A percentile compares a stretch with the other conserved stretches of the same genome.
Conservation (phyloP, 441 rosid genomes). For the Manihot esculenta region DNA sequence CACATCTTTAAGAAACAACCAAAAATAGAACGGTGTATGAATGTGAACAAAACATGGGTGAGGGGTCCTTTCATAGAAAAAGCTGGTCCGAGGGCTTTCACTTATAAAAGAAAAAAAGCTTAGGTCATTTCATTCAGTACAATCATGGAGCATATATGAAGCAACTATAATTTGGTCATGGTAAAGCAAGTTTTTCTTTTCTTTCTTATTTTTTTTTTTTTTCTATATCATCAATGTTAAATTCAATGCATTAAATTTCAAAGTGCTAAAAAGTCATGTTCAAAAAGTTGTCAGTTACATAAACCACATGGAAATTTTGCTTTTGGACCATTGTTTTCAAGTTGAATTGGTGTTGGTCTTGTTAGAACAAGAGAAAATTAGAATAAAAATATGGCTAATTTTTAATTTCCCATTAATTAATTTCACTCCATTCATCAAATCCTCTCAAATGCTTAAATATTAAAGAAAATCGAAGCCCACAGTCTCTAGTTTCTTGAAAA, state of each 20-base stretch:
- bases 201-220: too few species aligned
- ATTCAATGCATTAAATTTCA: too few species aligned
- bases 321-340: background rate
- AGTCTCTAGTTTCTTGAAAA: too few species aligned
- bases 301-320: background rate
- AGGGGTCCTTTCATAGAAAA: background rate
- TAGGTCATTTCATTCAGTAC: background rate
- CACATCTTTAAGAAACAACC: background rate
- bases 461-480: too few species aligned
- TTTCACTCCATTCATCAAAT: too few species aligned
- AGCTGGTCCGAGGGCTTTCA: background rate
- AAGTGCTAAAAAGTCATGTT: too few species aligned
- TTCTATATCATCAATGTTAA: too few species aligned
- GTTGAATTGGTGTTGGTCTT: background rate
- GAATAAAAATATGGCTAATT: background rate
- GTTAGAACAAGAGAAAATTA: background rate
- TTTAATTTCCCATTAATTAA: background rate
- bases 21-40: background rate
- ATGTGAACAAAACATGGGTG: background rate
- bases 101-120: background rate
- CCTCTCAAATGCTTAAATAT: too few species aligned
- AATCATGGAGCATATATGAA: background rate
- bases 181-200: too few species aligned
- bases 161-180: too few species aligned
- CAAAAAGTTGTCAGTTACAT: too few species aligned